Base-by-base conservation (phyloP, 2,329 filamentous ascomycete species). In the Fusarium newnesense region DNA sequence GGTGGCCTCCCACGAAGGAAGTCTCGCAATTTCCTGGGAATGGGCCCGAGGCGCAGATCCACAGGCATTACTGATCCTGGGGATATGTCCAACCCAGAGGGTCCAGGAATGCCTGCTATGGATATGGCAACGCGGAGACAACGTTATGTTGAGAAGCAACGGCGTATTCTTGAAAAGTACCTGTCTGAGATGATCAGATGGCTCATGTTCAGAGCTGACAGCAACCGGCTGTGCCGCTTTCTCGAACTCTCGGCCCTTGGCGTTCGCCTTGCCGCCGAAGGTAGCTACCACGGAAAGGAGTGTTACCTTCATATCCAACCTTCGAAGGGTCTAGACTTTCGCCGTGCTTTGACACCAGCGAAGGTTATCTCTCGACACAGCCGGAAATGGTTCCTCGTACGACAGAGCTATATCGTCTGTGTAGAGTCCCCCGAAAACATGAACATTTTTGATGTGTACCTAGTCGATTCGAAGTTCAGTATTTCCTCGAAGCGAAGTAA, bases 351-450 rank as follows among this genome's bases (percentile, higher is more conserved):
- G 79, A 95, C 92, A 5, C 94, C 94, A 0, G 87, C 90, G 58
- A 91, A 95, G 77, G 88, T 97, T 71, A 93, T 95, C 79, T 90
- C 91, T 59, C 90, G 95, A 18, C 95, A 98, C 82, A 93, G 91
- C 69, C 94, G 95, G 24, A 98, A 98, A 81, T 99, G 96, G 96
- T 99, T 99, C 80, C 86, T 98, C 26, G 95, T 99, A n/a, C 89
- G 96, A 58, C 95, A 98, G 82, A 98, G 95, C 84, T 99, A 99
- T 79, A 92, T 99, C 67, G 96, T 97, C 49, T 98, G 96, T 76
- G 95, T 98, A n/a, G 96, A 98, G 80, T 98, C 96, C 0, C 96
- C 96, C 1, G 96, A 98, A 81, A 97, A 97, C 77, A 97, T 98
- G 93, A 96, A 97, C 78, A 97, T 98, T 39, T 98, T 97, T 80